Base-by-base conservation (phyloP, 176 grass and related monocot genomes). In the Triticum timopheevii region DNA sequence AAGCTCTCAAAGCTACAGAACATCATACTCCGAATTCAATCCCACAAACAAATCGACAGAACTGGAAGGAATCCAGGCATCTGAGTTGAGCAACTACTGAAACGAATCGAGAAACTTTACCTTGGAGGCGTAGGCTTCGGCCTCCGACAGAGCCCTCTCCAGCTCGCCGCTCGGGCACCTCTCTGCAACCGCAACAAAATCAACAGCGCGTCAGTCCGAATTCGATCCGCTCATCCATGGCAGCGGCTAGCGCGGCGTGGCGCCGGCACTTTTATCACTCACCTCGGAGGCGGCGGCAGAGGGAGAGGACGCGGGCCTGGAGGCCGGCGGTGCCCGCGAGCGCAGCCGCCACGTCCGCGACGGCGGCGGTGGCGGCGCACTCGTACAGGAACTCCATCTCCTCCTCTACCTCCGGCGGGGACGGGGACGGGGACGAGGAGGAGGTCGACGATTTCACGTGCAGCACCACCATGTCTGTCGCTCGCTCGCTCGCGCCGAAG, bases 101-200 rank as follows among this genome's bases (percentile, higher is more conserved):
- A 36, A 2, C 5, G 13, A 6, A 30, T 8, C 12, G 30, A 40
- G 63, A 77, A 52, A 10, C 33, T 77, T 42, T 12, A 92, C 90
- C 90, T 90, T 92, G 63, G 90, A 95, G 13, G 74, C 80, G 22
- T 92, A 92, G 42, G 90, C 69, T 59, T 94, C 90, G 35, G 87
- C 88, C 77, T 92, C 87, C 16, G 84, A 89, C 7, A 95, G 40
- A 36, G 88, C 85, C 88, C 93, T 80, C 88, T 84, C 87, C 1
- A 92, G 78, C 58, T 87, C 78, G 3, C 77, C 78, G 16, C 39
- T 61, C 34, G 69, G 83, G 13, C 62, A 82, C 85, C 74, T 68
- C 81, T 2, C 89, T 91, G 85, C 23, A 67, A 44, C 65, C 42
- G 5, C 22, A 61, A 2, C 44, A 20, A n/a, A 4, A 13, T 17